Evolutionary conservation across 352 stramenopile genomes (phyloP), one percentile per base, ranked within the genome.

Genomic region (Elongisporangium prolatum): DNA sequence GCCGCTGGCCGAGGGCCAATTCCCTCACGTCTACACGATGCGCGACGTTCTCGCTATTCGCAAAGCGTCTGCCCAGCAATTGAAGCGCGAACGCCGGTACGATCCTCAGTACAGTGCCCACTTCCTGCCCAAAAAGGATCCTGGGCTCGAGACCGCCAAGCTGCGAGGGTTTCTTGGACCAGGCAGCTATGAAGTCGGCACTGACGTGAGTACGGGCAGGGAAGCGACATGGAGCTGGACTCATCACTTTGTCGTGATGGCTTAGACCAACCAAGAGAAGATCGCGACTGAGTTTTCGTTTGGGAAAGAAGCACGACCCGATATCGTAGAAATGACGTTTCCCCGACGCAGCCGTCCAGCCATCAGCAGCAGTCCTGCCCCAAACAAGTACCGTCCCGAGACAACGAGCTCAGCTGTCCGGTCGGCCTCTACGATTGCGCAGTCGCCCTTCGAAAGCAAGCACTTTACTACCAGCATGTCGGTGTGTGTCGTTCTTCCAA

Each of bases 201-300:
- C 68, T 51, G 71, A 80, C n/a, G 73, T 80, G 71, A 52, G 63
- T 24, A 4, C 8, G 7, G 6, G 14, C 4, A 25, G 38, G 44
- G 51, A 38, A 1, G 18, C 47, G 16, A 54, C 11, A 17, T 47
- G n/a, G 18, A 13, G 28, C 28, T 13, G 28, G 28, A 40, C 28
- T 40, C 28, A 40, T 2, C 28, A 9, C 4, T 4, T 34, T 40
- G 28, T 40, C 28, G n/a, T 40, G 28, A 2, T 40, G 8, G 20
- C 20, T 14, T 50, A 87, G 75, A 64, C 56, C 51, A 78, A 83
- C 55, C 68, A 80, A 20, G 72, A 84, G 55, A 52, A 56, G 3
- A 64, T 86, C 24, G 21, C 76, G 4, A 72, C 74, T 37, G 59
- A 64, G 9, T 86, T 86, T 38, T 72, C 76, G 18, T 89, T 89